Evolutionary conservation across 1,284 basidiomycete genomes (phyloP).

Genomic region (Heterobasidion occidentale): DNA sequence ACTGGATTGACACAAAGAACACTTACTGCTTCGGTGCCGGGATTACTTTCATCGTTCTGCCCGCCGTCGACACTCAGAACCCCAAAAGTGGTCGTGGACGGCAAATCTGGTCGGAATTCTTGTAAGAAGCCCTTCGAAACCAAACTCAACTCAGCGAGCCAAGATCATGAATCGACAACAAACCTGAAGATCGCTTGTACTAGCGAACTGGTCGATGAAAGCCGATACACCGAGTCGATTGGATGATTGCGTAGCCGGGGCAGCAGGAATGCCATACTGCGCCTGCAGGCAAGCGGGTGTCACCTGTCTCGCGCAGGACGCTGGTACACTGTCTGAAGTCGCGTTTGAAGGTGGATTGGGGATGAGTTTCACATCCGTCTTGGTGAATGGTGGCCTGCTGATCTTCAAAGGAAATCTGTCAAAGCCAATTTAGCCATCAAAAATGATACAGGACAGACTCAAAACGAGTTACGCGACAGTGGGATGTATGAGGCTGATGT

Average conservation of each 20-base stretch:
- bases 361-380: background rate
- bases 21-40: slow-evolving; percentile 29
- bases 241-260: slow-evolving; percentile 18
- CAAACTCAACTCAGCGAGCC: background rate
- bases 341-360: background rate
- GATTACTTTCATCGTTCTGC: background rate
- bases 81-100: slow-evolving; percentile 15
- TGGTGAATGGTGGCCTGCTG: background rate
- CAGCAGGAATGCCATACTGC: slow-evolving; percentile 24
- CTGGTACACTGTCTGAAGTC: slow-evolving; percentile 8
- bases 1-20: background rate
- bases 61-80: slow-evolving; percentile 1
- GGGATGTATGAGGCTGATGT: slow-evolving; percentile 18
- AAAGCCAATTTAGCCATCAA: background rate
- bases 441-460: slow-evolving; percentile 2
- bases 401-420: background rate
- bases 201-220: slow-evolving; percentile 16
- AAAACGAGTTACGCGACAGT: slow-evolving; percentile 9
- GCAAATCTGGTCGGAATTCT: slow-evolving; percentile 17
- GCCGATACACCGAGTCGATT: slow-evolving; percentile 23
- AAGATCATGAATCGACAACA: background rate
- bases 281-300: slow-evolving; percentile 22
- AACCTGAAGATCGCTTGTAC: background rate
- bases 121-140: slow-evolving; percentile 8
- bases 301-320: slow-evolving; percentile 13